Evolutionary conservation across 2,329 filamentous ascomycete genomes (phyloP).

Genomic region (Fusarium fujikuroi): DNA sequence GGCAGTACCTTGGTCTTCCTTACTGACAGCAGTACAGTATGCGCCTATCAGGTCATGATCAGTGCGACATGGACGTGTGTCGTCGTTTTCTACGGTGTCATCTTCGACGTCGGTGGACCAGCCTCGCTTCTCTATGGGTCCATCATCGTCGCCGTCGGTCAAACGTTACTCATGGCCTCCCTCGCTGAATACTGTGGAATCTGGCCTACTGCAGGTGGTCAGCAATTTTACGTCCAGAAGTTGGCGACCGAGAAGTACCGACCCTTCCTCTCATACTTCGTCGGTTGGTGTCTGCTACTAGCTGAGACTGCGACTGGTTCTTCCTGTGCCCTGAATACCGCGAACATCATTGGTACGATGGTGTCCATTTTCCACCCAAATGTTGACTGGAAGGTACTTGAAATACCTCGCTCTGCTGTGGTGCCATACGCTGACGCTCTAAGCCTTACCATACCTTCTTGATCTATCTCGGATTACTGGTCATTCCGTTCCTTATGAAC

Average conservation of each 20-base stretch:
- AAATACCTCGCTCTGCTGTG: too few species aligned
- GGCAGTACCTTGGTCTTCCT: neutral
- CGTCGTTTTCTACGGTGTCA: slow-evolving; percentile 15
- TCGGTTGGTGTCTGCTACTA: slow-evolving; percentile 14
- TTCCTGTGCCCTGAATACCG: slow-evolving; percentile 13
- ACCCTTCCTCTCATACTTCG: neutral
- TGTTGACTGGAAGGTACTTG: slow-evolving; percentile 15
- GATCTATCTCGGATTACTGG: slow-evolving; percentile 1
- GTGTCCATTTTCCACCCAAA: slow-evolving; percentile 12
- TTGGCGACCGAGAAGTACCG: neutral
- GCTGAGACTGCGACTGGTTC: slow-evolving; percentile 7
- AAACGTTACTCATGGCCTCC: slow-evolving; percentile 12
- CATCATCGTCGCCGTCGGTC: slow-evolving; percentile 21
- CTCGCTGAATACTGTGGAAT: slow-evolving; percentile 21
- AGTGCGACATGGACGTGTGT: slow-evolving; percentile 26
- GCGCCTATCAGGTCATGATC: slow-evolving; percentile 28
- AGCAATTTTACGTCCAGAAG: slow-evolving; percentile 10
- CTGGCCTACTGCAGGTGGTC: slow-evolving; percentile 13
- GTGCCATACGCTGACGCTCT: neutral
- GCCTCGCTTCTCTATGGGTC: slow-evolving; percentile 9
- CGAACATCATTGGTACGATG: slow-evolving; percentile 8
- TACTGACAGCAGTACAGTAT: neutral
- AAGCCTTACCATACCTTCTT: slow-evolving; percentile 18
- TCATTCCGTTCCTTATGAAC: neutral
- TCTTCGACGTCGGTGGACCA: slow-evolving; percentile 19